Evolutionary conservation across 192 early-diverging fungal genomes (phyloP), one percentile per base, ranked within the genome.

Genomic region (Gryganskiella cystojenkinii): DNA sequence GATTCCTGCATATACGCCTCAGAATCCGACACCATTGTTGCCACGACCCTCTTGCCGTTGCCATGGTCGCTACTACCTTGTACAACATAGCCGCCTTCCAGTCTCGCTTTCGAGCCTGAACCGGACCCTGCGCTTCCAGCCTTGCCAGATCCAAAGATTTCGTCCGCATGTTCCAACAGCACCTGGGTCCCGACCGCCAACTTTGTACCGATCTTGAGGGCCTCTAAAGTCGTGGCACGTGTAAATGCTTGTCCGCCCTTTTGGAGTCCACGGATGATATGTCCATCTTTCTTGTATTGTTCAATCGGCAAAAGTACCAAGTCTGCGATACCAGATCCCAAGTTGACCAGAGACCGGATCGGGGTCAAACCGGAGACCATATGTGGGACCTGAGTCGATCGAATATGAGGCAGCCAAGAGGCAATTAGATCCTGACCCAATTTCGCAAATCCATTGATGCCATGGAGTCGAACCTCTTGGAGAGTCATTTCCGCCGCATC

Each of bases 401-500:
- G 86, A 37, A 99, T 93, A 63, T 99, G 95, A 13, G 95, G 95
- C 14, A 98, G 80, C 98, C 98, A 99, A 58, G 89, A 83, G 0
- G 83, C 69, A 3, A 89, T 70, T 22, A 97, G 74, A 24, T 82
- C 86, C 31, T 91, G 86, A n/a, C 90, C 69, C 28, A 97, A 67
- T 67, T 88, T 85, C 5, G 79, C 56, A 30, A 88, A 75, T 2
- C 96, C 95, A 20, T 88, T 89, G 31, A 96, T 71, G 6, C 97
- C 97, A 2, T 88, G 86, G 28, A 96, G 81, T 62, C 89, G 86
- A 7, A 96, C 91, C 27, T 85, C 84, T 40, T 80, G 89, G 37
- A 99, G 78, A 3, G 88, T 92, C 92, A 99, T 93, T 56, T 96
- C 92, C 5, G 96, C 94, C 13, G 92, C 94, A 50, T 98, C 95